phyloP scores from a whole-genome alignment of 345 rosid species.

The Combretum micranthum region DNA sequence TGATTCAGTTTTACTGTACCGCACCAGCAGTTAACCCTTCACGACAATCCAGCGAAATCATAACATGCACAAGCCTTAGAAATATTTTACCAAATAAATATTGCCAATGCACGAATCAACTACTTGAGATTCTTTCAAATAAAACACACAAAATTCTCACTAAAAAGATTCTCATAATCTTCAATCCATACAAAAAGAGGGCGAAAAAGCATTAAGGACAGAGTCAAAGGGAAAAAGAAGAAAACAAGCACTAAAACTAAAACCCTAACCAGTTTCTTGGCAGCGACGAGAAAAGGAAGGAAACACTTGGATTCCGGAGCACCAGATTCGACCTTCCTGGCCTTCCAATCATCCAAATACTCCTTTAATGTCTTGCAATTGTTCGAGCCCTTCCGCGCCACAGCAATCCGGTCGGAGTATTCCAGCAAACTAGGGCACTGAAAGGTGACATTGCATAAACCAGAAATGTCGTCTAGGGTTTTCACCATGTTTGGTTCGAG shows the following conservation, averaged over 20 bases:
- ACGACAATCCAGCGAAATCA: too few species aligned
- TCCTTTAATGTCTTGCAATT: slow-evolving; percentile 25
- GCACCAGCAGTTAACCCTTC: too few species aligned
- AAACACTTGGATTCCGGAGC: slow-evolving; percentile 30
- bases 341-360: slow-evolving; percentile 38
- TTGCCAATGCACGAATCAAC: too few species aligned
- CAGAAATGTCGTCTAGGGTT: slow-evolving; percentile 12
- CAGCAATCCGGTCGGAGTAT: slow-evolving; percentile 7
- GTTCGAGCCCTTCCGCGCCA: slow-evolving; percentile 16
- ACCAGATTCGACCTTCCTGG: slow-evolving; percentile 45
- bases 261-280: slow-evolving; percentile 54
- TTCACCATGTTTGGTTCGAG: slow-evolving; percentile 11
- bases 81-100: too few species aligned
- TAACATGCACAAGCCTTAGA: too few species aligned
- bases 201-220: not conserved
- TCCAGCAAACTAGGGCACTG: too few species aligned
- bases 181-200: too few species aligned
- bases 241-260: not conserved
- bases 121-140: too few species aligned
- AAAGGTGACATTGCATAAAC: too few species aligned
- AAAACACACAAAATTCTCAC: too few species aligned
- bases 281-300: slow-evolving; percentile 71
- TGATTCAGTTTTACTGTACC: too few species aligned
- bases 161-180: too few species aligned
- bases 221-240: not conserved